These are phyloP conservation scores for Mariannaea sp. DNA, from an alignment of 2,329 filamentous ascomycete species.

Conservation along the genomic window DNA sequence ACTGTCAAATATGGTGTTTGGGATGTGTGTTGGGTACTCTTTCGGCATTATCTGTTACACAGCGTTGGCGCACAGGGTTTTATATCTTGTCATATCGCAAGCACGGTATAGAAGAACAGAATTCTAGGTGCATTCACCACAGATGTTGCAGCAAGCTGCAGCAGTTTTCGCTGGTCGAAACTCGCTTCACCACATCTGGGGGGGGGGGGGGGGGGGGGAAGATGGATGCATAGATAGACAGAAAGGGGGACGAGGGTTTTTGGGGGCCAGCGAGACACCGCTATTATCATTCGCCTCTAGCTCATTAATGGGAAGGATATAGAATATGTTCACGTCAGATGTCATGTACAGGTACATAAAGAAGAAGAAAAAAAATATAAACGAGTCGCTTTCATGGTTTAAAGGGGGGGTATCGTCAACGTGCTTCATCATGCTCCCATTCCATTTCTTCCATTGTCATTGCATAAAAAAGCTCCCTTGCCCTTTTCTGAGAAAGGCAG, in stretches of 20 bases:
- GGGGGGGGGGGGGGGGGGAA: no score
- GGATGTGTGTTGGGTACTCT: no score
- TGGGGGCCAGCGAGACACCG: conserved; percentile 7
- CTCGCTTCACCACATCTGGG: background rate
- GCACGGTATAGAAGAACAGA: no score
- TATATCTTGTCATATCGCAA: no score
- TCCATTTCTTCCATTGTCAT: conserved; percentile 1
- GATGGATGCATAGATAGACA: background rate
- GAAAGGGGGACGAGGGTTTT: background rate
- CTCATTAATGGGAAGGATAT: conserved; percentile 8
- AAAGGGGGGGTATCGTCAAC: conserved; percentile 39
- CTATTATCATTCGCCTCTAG: conserved; percentile 19
- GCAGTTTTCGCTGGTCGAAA: conserved; percentile 4
- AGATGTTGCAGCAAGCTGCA: no score
- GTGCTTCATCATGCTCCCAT: conserved; percentile 11
- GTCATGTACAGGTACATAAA: conserved; percentile 36
- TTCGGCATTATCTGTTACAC: background rate
- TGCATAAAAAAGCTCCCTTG: no score
- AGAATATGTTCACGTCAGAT: conserved; percentile 26
- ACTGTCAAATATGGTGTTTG: no score
- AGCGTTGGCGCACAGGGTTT: background rate
- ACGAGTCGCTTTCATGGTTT: conserved; percentile 22
- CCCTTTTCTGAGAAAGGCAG: no score
- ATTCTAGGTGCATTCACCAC: no score
- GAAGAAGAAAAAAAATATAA: no score